phyloP scores from a whole-genome alignment of 352 stramenopile genomes.

The Globisporangium recalcitrans region DNA sequence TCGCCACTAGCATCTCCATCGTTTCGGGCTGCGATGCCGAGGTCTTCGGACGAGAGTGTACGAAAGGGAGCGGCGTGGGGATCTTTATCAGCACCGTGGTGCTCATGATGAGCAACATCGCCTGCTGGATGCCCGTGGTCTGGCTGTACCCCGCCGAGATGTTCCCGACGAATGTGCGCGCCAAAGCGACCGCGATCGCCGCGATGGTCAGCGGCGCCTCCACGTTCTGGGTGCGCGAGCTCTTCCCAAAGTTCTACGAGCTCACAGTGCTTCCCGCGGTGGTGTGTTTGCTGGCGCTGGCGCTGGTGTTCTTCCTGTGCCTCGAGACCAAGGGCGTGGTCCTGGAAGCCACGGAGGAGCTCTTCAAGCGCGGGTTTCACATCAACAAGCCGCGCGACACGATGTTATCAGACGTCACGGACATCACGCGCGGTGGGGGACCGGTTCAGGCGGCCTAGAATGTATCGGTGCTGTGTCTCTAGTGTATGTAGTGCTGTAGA shows the following conservation, averaged over 20 bases:
- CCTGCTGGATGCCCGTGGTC: slow-evolving; percentile 37
- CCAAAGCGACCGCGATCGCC: slow-evolving; percentile 37
- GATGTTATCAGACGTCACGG: slow-evolving; percentile 1
- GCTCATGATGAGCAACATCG: slow-evolving; percentile 40
- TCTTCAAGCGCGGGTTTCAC: slow-evolving; percentile 35
- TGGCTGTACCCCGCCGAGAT: slow-evolving; percentile 57
- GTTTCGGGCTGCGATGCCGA: slow-evolving; percentile 27
- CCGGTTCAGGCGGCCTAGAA: not conserved
- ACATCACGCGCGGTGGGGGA: not conserved
- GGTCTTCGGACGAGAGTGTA: slow-evolving; percentile 24
- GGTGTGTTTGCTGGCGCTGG: slow-evolving; percentile 19
- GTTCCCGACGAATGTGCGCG: slow-evolving; percentile 46
- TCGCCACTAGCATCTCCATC: slow-evolving; percentile 32
- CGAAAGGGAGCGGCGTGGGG: slow-evolving; percentile 25
- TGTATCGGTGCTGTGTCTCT: not conserved
- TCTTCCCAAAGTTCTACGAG: slow-evolving; percentile 13
- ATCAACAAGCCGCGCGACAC: slow-evolving; percentile 21
- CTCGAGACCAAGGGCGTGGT: slow-evolving; percentile 45
- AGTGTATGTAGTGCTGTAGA: too few species aligned
- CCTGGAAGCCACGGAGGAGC: slow-evolving; percentile 51
- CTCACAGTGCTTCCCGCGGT: not conserved
- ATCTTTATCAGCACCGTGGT: slow-evolving; percentile 32
- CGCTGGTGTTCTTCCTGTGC: slow-evolving; percentile 47
- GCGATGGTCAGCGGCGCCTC: slow-evolving; percentile 26
- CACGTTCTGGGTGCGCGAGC: slow-evolving; percentile 13